Base-by-base conservation (phyloP, 352 stramenopile genomes). In the Pythium folliculosum region DNA sequence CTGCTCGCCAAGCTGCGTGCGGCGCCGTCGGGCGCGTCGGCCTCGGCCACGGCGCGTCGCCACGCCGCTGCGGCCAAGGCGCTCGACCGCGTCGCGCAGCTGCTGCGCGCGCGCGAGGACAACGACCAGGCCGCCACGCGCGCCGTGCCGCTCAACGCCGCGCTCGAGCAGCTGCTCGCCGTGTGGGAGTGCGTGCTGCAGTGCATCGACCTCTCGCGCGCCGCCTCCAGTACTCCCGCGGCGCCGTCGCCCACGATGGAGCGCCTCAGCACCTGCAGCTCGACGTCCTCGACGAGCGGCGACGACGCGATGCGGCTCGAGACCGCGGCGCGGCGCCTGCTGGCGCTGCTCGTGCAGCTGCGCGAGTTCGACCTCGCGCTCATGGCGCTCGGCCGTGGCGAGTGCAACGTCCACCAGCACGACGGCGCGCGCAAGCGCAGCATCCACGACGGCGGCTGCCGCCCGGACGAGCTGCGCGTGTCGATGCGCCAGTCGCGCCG, bases 341-440 rank as follows among this genome's bases (percentile, higher is more conserved):
- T 88, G 10, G 53, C 70, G 14, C 49, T 82, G 23, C 75, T 90
- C 27, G 65, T 86, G 38, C 74, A 77, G 52, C 75, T 78, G 52
- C 72, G 76, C 16, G 80, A 89, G 61, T 80, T 92, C 53, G 84
- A 92, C 54, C 70, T 77, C 4, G 65, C 87, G 32, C 60, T 92
- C 48, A 74, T 90, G 58, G 70, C 80, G 2, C 68, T 80, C 30
- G 77, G 73, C 2, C 74, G 76, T 37, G 80, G 84, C 51, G 80
- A 74, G 16, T 92, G 84, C 64, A 79, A 77, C 43, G 59, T 59
- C 69, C 80, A 86, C 59, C 72, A 74, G 12, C 60, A 63, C 23
- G 49, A 65, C 51, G 50, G 48, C 30, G 27, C 47, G 21, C 62
- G 69, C 49, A 67, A 68, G 58, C 60, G 61, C 32, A 65, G 60